Evolutionary conservation across 2,329 filamentous ascomycete species (phyloP).

Genomic region (Sphaerostilbella broomeana): DNA sequence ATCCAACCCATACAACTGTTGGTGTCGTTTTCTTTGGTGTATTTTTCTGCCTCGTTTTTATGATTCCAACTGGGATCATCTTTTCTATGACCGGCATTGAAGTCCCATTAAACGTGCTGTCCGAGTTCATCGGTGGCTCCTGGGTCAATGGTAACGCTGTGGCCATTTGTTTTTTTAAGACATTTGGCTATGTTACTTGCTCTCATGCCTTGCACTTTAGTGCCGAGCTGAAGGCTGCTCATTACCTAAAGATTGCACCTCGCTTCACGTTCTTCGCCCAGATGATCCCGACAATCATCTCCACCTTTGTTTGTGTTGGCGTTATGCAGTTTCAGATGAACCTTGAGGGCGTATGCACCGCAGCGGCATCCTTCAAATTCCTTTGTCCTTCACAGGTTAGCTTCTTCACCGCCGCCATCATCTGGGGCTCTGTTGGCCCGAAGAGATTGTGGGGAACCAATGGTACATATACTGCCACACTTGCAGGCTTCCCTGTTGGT

Average conservation of each 20-base stretch:
- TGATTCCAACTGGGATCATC: constrained; percentile 39
- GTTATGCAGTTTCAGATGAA: constrained; percentile 18
- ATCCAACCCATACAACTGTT: constrained; percentile 34
- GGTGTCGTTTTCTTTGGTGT: constrained; percentile 39
- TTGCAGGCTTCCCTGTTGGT: constrained; percentile 35
- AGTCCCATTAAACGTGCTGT: constrained; percentile 38
- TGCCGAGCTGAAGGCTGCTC: constrained; percentile 30
- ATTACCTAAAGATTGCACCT: constrained; percentile 41
- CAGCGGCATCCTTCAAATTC: constrained; percentile 4
- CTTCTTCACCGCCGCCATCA: constrained; percentile 28
- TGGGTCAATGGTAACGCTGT: constrained; percentile 37
- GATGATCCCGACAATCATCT: constrained; percentile 29
- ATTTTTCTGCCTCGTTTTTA: constrained; percentile 34
- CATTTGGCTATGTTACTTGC: constrained; percentile 30
- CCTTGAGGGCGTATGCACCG: constrained; percentile 32
- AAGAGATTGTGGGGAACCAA: constrained; percentile 29
- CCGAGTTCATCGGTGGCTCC: constrained; percentile 42
- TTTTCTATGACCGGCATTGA: constrained; percentile 36
- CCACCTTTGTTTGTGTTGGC: constrained; percentile 16
- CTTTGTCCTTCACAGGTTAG: not conserved
- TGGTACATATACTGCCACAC: constrained; percentile 28
- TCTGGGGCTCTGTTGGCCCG: constrained; percentile 35
- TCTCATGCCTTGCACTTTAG: constrained; percentile 38
- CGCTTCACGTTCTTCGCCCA: constrained; percentile 31
- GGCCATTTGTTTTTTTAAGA: constrained; percentile 44